Evolutionary conservation across 2,329 filamentous ascomycete species (phyloP).

Genomic region (Ophiosphaerella herpotricha): DNA sequence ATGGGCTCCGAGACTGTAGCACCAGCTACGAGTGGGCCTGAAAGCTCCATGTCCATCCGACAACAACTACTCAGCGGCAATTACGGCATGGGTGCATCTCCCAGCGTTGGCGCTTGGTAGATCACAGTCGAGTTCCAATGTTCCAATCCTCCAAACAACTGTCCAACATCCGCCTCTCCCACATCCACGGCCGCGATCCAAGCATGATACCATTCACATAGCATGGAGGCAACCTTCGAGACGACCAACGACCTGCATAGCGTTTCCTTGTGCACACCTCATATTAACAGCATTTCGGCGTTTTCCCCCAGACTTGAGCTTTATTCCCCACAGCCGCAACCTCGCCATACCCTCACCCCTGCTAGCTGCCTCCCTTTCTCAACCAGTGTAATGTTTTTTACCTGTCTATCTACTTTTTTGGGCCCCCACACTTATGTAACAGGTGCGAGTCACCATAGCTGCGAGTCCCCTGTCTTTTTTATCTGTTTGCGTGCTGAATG

Average conservation of each 20-base stretch:
- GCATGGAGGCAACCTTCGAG: constrained; percentile 27
- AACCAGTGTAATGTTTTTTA: constrained; percentile 24
- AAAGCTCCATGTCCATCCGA: constrained; percentile 43
- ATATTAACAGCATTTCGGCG: constrained; percentile 25
- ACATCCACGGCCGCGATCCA: constrained; percentile 13
- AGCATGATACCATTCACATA: constrained; percentile 14
- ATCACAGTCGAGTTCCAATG: not conserved
- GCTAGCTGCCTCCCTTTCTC: constrained; percentile 1
- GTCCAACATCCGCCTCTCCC: constrained; percentile 1
- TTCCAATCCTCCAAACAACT: not conserved
- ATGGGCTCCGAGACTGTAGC: constrained; percentile 58
- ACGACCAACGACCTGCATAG: constrained; percentile 47
- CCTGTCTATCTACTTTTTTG: not conserved
- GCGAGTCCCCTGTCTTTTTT: not conserved
- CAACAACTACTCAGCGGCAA: constrained; percentile 60
- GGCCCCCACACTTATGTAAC: not conserved
- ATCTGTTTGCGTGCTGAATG: not conserved
- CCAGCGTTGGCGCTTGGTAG: constrained; percentile 63
- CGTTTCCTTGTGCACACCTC: constrained; percentile 33
- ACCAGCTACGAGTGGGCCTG: constrained; percentile 22
- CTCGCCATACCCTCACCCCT: not conserved
- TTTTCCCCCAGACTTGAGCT: not conserved
- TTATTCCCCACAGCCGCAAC: not conserved
- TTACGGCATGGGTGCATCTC: constrained; percentile 59
- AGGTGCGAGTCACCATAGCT: no score